phyloP scores from a whole-genome alignment of 139 green algal genomes.

The Gonium pectorale region DNA sequence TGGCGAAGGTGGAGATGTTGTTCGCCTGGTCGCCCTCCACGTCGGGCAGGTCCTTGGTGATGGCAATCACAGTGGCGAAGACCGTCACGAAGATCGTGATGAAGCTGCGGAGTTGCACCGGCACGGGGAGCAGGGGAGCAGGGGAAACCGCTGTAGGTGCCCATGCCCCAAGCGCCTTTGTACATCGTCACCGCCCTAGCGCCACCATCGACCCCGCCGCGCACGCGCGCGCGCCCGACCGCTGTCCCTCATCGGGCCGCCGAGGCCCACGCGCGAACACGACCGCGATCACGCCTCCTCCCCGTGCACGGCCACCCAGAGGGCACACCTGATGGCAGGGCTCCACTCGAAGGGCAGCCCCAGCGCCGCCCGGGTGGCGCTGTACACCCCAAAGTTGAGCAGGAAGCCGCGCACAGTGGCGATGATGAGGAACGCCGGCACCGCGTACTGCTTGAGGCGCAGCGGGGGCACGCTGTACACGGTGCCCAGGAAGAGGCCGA shows the following conservation, averaged over 20 bases:
- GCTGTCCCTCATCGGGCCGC: no score
- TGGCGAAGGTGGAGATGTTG: slow-evolving; percentile 96
- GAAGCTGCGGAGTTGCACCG: slow-evolving; percentile 78
- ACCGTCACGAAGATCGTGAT: slow-evolving; percentile 98
- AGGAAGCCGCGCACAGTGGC: slow-evolving; percentile 96
- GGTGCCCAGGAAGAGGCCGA: slow-evolving; percentile 95
- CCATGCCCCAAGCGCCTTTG: no score
- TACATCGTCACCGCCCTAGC: no score
- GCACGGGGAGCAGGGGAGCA: no score
- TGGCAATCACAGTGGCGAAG: slow-evolving; percentile 97
- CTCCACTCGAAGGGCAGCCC: slow-evolving; percentile 90
- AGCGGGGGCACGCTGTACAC: slow-evolving; percentile 97
- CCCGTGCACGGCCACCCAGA: background rate
- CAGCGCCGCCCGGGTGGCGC: slow-evolving; percentile 92
- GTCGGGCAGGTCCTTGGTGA: slow-evolving; percentile 99
- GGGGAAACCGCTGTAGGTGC: no score
- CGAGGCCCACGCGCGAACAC: no score
- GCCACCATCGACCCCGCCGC: no score
- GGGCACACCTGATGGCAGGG: slow-evolving; percentile 79
- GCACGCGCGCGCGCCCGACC: no score
- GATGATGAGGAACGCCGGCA: slow-evolving; percentile 98
- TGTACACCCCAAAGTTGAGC: slow-evolving; percentile 99
- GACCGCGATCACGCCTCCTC: no score
- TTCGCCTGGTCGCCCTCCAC: slow-evolving; percentile 94
- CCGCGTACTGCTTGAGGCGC: slow-evolving; percentile 93